Base-by-base conservation (phyloP, 2,329 filamentous ascomycete species). In the Trichophyton schoenleinii region DNA sequence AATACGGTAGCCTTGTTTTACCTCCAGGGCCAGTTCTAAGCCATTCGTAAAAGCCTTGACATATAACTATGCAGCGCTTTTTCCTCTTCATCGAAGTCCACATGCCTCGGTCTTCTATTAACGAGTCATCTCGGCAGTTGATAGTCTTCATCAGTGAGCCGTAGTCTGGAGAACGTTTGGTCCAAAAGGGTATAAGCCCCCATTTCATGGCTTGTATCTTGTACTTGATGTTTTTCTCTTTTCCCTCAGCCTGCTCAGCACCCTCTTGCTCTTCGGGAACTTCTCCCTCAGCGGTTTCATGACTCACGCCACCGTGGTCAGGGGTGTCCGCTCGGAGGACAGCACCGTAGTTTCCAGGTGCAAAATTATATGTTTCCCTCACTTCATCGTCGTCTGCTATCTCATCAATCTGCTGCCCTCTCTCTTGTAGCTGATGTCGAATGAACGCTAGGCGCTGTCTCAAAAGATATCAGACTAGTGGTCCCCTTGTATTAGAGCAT, bases 11-110 rank as follows among this genome's bases (percentile, higher is more conserved):
- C 74, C 89, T 95, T 60, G 94, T 87, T 67, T 88, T 91, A 5
- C 83, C 81, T 0, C 81, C 80, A 68, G 79, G 60, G 68, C 83
- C 86, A 68, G 86, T 89, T 73, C 92, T 92, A 63, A 95, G 77
- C 94, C 94, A 97, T 74, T 99, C 94, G 69, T 90, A 99, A 74
- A 97, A 99, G 1, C 94, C 94, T 73, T 96, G 87, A 8, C 89
- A 91, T 4, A 96, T 71, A 8, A 97, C 84, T 22, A 97, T 79
- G 71, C 94, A 97, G 34, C 94, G 81, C 75, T 96, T 96, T 67
- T 82, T 83, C 64, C 86, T 84, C 76, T 96, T 96, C 88, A 97
- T 95, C 0, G 83, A 84, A 48, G 83, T 87, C 94, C 94, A 97
- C 85, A 97, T 88, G 9, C 91, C 91, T 3, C 85, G 83, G 7